Evolutionary conservation across 345 rosid genomes (phyloP).

Genomic region (Pugionium cornutum): DNA sequence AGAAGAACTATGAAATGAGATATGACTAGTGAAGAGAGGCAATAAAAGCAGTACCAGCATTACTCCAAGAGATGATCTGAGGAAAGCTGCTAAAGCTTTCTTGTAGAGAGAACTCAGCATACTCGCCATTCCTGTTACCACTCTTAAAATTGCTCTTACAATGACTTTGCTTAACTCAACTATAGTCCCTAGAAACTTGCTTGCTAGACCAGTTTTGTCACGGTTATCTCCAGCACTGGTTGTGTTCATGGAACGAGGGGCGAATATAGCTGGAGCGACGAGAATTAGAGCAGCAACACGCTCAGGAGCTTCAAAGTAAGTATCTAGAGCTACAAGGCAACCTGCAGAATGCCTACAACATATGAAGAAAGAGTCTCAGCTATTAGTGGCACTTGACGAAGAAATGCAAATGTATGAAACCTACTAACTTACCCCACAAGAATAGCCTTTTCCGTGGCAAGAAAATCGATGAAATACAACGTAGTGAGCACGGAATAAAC

Average conservation of each 20-base stretch:
- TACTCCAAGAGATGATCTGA: conserved; percentile 61
- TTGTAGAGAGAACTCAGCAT: conserved; percentile 58
- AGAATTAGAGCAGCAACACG: conserved; percentile 83
- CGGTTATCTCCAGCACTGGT: conserved; percentile 34
- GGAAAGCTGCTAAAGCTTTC: conserved; percentile 59
- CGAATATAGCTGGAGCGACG: conserved; percentile 87
- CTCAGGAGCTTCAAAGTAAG: conserved; percentile 92
- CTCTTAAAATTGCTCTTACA: conserved; percentile 39
- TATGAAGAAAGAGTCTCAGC: conserved; percentile 15
- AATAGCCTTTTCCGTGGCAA: conserved; percentile 68
- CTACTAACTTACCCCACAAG: conserved; percentile 67
- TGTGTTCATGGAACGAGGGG: conserved; percentile 48
- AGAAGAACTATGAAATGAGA: conserved; percentile 13
- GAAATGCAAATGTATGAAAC: neutral
- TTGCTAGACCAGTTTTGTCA: conserved; percentile 37
- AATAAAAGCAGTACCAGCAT: conserved; percentile 56
- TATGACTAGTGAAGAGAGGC: conserved; percentile 11
- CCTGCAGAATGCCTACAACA: conserved; percentile 84
- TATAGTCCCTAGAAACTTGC: conserved; percentile 42
- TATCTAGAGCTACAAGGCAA: conserved; percentile 71
- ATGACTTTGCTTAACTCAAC: conserved; percentile 44
- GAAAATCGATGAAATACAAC: conserved; percentile 66
- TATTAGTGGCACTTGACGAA: neutral
- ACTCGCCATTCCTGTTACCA: conserved; percentile 50
- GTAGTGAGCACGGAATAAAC: conserved; percentile 79